Evolutionary conservation across 129 eudicot species (phyloP), one percentile per base, ranked within the genome.

Genomic region (Flaveria linearis): DNA sequence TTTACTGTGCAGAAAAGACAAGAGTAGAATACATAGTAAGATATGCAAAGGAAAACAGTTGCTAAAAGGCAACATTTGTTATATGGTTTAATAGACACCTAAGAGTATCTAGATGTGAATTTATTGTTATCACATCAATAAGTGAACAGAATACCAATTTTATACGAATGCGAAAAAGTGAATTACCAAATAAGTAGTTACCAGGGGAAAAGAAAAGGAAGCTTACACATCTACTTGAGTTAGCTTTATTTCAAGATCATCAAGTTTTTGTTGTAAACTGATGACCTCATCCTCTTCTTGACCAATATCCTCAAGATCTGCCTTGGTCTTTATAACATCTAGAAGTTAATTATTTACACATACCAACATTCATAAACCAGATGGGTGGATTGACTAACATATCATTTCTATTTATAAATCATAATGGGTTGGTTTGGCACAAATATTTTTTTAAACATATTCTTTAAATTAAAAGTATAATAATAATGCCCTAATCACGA

Each of bases 211-310:
- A 47, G 25, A 65, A 74, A 71, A 10, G 74, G 76, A 68, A 55
- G 64, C 87, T 82, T 87, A 94, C 98, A 50, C 62, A 71, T 81
- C 87, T 66, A 64, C 78, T 45, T 80, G 86, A 62, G 39, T 73
- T 15, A 88, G 82, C 71, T 84, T 85, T 58, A 67, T 14, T 75
- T 77, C 84, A 28, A 85, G 87, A 79, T 88, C 93, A 84, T 86
- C 91, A 28, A 89, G 86, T 74, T 84, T 87, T 56, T 91, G 89
- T 73, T 83, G 89, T 77, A 86, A 81, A 56, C 77, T 81, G 57
- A 25, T 66, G 49, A 85, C 82, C 79, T 86, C 87, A 42, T 84
- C 85, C 76, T 91, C 90, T 41, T 84, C 86, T 79, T 69, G 80
- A 56, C 84, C 85, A 46, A 89, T 87, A 62, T 88, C 90, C 76